Conservation (phyloP, 2,329 filamentous ascomycete genomes). For the Plectosphaerella sp. region DNA sequence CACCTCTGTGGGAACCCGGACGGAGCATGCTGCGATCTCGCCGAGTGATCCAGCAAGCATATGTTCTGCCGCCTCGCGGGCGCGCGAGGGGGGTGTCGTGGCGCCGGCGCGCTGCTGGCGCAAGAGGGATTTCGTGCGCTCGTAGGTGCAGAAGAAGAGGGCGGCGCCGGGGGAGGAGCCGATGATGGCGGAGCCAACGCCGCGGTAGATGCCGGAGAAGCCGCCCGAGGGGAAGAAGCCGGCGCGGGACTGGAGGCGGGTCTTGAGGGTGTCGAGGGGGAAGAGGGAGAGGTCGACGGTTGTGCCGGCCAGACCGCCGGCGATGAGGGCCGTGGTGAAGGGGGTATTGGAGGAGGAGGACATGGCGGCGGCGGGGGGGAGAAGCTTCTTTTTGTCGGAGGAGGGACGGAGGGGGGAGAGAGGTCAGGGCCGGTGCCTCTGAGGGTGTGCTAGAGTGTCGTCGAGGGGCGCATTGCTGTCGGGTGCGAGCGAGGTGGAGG, state of each 20-base stretch:
- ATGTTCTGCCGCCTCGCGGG: constrained; percentile 48
- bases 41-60: constrained; percentile 84
- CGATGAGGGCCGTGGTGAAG: constrained; percentile 62
- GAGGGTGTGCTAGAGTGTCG: too few species aligned
- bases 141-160: constrained; percentile 96
- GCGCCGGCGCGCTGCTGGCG: constrained; percentile 15
- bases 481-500: neutral
- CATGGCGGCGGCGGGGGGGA: neutral
- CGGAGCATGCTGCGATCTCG: constrained; percentile 86
- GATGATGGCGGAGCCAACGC: constrained; percentile 82
- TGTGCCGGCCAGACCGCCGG: constrained; percentile 87
- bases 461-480: neutral
- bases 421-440: too few species aligned
- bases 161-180: constrained; percentile 92
- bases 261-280: constrained; percentile 98
- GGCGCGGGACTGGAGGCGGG: constrained; percentile 79
- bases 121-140: constrained; percentile 61
- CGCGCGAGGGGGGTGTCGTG: constrained; percentile 8
- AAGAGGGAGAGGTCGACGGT: constrained; percentile 96
- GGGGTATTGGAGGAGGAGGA: constrained; percentile 13
- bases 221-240: constrained; percentile 81
- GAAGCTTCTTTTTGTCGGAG: neutral
- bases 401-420: neutral
- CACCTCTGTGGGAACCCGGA: constrained; percentile 92
- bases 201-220: constrained; percentile 88